A percentile compares a stretch with the other conserved stretches of the same genome.
These are phyloP conservation scores for Aaosphaeria arxii DNA, from an alignment of 2,329 filamentous ascomycete genomes.

Conservation along the genomic window DNA sequence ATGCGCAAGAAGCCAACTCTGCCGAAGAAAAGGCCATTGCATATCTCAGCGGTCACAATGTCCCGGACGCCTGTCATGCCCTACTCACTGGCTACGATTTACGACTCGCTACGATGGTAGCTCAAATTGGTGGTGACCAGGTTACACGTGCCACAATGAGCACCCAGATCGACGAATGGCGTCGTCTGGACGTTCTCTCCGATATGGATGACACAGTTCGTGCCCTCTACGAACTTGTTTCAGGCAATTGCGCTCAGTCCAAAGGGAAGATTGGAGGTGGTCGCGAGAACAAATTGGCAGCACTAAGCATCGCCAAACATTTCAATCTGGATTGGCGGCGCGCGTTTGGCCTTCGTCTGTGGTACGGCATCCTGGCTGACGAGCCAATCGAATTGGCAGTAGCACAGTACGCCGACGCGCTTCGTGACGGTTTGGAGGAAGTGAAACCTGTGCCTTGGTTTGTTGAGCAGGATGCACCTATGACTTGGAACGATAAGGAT, in stretches of 20 bases:
- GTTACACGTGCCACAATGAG: slow-evolving; percentile 70
- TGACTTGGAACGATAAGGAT: slow-evolving; percentile 60
- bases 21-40: slow-evolving; percentile 82
- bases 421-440: slow-evolving; percentile 66
- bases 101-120: slow-evolving; percentile 78
- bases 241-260: slow-evolving; percentile 82
- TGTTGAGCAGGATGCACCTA: slow-evolving; percentile 55
- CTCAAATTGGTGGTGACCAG: slow-evolving; percentile 75
- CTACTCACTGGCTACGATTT: slow-evolving; percentile 75
- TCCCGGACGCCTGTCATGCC: slow-evolving; percentile 78
- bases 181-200: slow-evolving; percentile 74
- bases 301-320: slow-evolving; percentile 77
- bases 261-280: slow-evolving; percentile 71
- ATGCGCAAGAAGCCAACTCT: slow-evolving; percentile 58
- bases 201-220: slow-evolving; percentile 84
- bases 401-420: slow-evolving; percentile 67
- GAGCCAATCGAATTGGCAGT: slow-evolving; percentile 74
- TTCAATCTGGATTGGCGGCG: slow-evolving; percentile 93
- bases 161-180: slow-evolving; percentile 81
- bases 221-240: slow-evolving; percentile 83
- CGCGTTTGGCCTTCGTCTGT: slow-evolving; percentile 84
- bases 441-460: slow-evolving; percentile 72
- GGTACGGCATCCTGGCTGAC: slow-evolving; percentile 72
- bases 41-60: slow-evolving; percentile 72
- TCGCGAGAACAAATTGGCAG: slow-evolving; percentile 74